Evolutionary conservation across 1,284 basidiomycete genomes (phyloP).

Genomic region (Schizophyllum amplum): DNA sequence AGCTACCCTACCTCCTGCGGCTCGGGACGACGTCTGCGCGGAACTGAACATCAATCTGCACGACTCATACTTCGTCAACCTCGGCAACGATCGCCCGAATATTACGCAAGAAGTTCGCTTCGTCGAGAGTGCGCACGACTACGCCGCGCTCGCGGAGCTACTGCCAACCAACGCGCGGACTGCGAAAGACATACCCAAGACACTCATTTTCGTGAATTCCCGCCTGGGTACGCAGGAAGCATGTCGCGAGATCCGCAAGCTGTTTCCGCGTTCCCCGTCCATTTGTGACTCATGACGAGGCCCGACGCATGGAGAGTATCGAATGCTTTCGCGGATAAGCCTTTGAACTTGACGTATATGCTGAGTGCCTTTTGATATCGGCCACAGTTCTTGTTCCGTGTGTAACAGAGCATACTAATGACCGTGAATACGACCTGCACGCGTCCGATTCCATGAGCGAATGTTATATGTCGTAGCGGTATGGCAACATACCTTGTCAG

Average conservation of each 20-base stretch:
- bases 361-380: conserved; percentile 16
- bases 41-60: background rate
- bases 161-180: too few relatives aligned
- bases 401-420: conserved; percentile 14
- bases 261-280: conserved; percentile 10
- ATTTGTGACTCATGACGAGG: conserved; percentile 22
- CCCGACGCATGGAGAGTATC: conserved; percentile 20
- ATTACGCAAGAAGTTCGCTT: conserved; percentile 1
- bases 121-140: conserved; percentile 1
- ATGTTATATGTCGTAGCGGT: background rate
- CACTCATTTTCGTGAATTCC: too few relatives aligned
- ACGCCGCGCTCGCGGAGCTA: too few relatives aligned
- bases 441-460: conserved; percentile 1
- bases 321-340: conserved; percentile 17
- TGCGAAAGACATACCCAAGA: too few relatives aligned
- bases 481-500: conserved; percentile 14
- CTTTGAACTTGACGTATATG: conserved; percentile 20
- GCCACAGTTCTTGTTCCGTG: conserved; percentile 14
- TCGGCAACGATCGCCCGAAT: conserved; percentile 9
- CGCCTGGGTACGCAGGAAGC: background rate
- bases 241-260: conserved; percentile 6
- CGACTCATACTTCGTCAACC: conserved; percentile 20
- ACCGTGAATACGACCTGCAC: conserved; percentile 5
- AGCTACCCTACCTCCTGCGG: background rate
- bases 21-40: background rate